Conservation (phyloP, 148 eudicot genomes). For the Dysphania ambrosioides region DNA sequence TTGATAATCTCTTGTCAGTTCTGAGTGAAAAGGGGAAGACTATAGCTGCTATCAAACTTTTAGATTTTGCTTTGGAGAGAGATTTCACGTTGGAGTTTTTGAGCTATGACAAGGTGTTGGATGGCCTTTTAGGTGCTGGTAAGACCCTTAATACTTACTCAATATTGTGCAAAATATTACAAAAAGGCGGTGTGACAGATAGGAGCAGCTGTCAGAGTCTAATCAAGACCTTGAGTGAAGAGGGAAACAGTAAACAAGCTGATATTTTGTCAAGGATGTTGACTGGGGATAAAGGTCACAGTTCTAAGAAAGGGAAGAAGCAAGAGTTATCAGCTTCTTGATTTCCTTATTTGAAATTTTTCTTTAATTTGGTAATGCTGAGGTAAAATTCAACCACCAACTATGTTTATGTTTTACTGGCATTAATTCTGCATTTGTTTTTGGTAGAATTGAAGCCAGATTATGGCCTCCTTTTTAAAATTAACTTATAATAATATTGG, state of each 20-base stretch:
- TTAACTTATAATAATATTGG: conserved; percentile 7
- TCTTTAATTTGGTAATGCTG: background rate
- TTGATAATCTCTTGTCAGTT: conserved; percentile 56
- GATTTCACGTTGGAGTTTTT: conserved; percentile 54
- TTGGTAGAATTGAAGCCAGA: conserved; percentile 6
- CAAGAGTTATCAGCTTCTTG: conserved; percentile 36
- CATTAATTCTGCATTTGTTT: background rate
- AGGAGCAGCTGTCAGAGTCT: conserved; percentile 51
- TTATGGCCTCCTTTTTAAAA: too few relatives aligned
- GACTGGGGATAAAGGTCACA: conserved; percentile 44
- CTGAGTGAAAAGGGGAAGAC: conserved; percentile 80
- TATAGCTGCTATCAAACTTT: conserved; percentile 72
- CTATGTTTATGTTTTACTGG: background rate
- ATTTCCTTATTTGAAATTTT: background rate
- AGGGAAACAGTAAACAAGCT: conserved; percentile 90
- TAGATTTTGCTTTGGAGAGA: conserved; percentile 80
- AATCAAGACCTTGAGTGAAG: conserved; percentile 65
- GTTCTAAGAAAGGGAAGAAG: conserved; percentile 59
- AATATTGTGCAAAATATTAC: conserved; percentile 70
- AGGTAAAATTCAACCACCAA: background rate
- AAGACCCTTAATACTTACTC: conserved; percentile 94
- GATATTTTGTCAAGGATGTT: conserved; percentile 71
- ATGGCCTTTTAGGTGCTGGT: conserved; percentile 70
- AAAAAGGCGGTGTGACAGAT: conserved; percentile 66
- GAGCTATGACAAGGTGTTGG: conserved; percentile 82